Base-by-base conservation (phyloP, 192 early-diverging fungal species). In the Coemansia sp. region DNA sequence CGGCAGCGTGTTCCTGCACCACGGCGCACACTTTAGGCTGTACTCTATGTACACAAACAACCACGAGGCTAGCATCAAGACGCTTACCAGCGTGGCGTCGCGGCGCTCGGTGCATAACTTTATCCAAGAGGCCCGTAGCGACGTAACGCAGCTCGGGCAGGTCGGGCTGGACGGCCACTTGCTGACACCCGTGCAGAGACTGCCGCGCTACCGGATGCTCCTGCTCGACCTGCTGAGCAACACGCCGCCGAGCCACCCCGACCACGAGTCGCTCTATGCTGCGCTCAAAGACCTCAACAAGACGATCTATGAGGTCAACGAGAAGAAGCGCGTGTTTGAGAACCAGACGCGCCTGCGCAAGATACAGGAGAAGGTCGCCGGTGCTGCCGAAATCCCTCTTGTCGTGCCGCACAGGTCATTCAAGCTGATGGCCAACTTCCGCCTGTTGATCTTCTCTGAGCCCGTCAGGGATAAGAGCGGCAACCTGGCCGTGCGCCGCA, bases 201-300 rank as follows among this genome's bases (percentile, higher is more conserved):
- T 99, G 30, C 94, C 94, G 11, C 80, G 94, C 70, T 99, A 97
- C 67, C 87, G 86, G 18, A 72, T 99, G 35, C 78, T 97, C 11
- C 77, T 98, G 20, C 80, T 85, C 11, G 85, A 91, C 61, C 83
- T 98, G n/a, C 69, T 95, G 11, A 66, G 82, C 41, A 80, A 77
- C 61, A 96, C 93, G 1, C 81, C 83, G 3, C 65, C 72, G 18
- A 71, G 72, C 30, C 88, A 95, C 44, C 82, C 86, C n/a, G 93
- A 98, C 67, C 81, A 90, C 44, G 67, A 80, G 14, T 58, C 80
- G 19, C 66, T 94, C 9, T 55, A 59, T 35, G 51, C 67, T 22
- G 92, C 91, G 10, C 61, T 84, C 7, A 79, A 73, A n/a, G 83
- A 85, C 44, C 80, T 94, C 0, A 78, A 87, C 41, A 50, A 55